Evolutionary conservation across 768 basidiomycete species (phyloP), one percentile per base, ranked within the genome.

Genomic region (Naganishia vishniacii): DNA sequence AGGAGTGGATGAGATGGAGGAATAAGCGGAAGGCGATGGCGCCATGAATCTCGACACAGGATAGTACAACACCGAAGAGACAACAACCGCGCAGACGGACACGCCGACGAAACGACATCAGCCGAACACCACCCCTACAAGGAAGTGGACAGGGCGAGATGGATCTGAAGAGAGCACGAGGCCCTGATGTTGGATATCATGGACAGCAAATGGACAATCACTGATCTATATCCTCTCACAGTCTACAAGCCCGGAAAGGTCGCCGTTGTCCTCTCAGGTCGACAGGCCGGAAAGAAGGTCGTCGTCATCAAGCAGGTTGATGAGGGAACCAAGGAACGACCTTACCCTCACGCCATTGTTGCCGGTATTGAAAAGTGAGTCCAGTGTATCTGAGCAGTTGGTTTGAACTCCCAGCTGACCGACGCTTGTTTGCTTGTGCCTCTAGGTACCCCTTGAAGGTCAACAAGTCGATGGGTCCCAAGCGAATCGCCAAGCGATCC

Each of bases 281-380:
- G 95, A 78, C 95, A 97, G 79, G 95, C 95, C 70, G 95, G 95
- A 77, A 91, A 90, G 83, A 99, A 99, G 84, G 94, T 97, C 71
- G 94, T 99, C 67, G 89, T 98, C 70, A 91, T 99, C 80, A 95
- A 93, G 81, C 94, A 97, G 80, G 78, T 86, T 68, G 95, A 99
- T 77, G 95, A 98, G 78, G 93, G 93, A 44, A 91, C 88, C 72
- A 97, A 97, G 81, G 91, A 92, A 72, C 84, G 90, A 68, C 90
- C 87, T 62, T 99, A 95, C 82, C 89, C 94, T 69, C 92, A 99
- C 79, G 95, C 95, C 72, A 87, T 99, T 76, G 94, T 98, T 76
- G 95, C 92, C 65, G 95, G 95, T 70, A 85, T 99, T 77, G 94
- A 99, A 83, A 86, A 92, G 75, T 77, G 65, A 69, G 75, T 72